phyloP scores from a whole-genome alignment of 2,329 filamentous ascomycete genomes.

The Fusarium lateritium region DNA sequence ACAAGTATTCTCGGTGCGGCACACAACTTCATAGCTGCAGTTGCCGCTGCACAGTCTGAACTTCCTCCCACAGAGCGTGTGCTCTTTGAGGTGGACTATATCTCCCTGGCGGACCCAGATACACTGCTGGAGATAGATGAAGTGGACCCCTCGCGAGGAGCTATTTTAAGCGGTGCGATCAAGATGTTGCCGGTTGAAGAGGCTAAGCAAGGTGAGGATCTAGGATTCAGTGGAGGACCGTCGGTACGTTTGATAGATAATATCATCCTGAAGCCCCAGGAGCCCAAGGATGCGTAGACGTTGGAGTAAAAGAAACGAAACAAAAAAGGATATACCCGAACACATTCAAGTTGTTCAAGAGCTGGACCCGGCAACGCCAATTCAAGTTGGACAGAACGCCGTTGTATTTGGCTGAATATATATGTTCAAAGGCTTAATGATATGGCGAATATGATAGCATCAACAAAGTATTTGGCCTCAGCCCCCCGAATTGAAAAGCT shows the following conservation, averaged over 20 bases:
- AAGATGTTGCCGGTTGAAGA: conserved; percentile 89
- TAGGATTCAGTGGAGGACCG: conserved; percentile 80
- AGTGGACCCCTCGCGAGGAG: conserved; percentile 80
- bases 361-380: conserved; percentile 7
- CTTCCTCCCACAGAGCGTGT: conserved; percentile 74
- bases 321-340: conserved; percentile 36
- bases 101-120: conserved; percentile 89
- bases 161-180: conserved; percentile 89
- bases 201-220: conserved; percentile 77
- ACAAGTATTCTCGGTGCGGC: conserved; percentile 81
- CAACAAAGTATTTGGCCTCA: neutral
- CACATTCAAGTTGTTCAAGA: conserved; percentile 30
- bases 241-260: conserved; percentile 94
- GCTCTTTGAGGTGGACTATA: conserved; percentile 88
- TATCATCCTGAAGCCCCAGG: conserved; percentile 74
- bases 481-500: neutral
- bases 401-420: conserved; percentile 15
- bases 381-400: conserved; percentile 1
- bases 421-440: conserved; percentile 21
- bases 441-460: conserved; percentile 1
- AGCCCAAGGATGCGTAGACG: conserved; percentile 29
- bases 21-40: conserved; percentile 68
- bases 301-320: conserved; percentile 8
- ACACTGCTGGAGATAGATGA: conserved; percentile 83
- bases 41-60: conserved; percentile 73